Conservation (phyloP, 805 yeast species). For the Metschnikowia kofuensis region DNA sequence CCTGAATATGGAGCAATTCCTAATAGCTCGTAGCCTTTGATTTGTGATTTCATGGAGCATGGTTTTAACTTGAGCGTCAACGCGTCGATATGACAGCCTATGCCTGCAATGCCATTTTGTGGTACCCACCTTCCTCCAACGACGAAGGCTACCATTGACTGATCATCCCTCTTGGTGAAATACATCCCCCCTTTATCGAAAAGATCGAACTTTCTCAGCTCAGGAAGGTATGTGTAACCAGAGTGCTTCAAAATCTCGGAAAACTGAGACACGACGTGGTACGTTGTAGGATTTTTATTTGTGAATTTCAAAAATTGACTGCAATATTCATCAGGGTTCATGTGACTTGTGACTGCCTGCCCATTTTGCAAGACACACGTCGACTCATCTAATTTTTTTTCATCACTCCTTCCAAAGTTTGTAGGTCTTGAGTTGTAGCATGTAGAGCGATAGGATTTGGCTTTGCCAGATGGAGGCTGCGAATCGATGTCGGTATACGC, state of each 20-base stretch:
- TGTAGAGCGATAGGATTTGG: not conserved
- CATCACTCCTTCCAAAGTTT: not conserved
- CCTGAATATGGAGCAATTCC: conserved; percentile 45
- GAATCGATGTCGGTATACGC: conserved; percentile 1
- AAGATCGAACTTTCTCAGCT: conserved; percentile 16
- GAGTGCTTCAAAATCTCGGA: conserved; percentile 20
- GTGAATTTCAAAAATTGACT: conserved; percentile 29
- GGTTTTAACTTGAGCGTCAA: conserved; percentile 37
- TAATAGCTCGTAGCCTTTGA: conserved; percentile 33
- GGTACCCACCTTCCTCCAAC: conserved; percentile 39
- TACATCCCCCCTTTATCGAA: conserved; percentile 20
- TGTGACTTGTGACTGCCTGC: not conserved
- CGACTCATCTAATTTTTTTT: not conserved
- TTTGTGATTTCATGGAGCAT: conserved; percentile 17
- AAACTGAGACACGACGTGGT: conserved; percentile 31
- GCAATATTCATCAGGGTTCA: conserved; percentile 18
- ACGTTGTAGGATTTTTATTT: conserved; percentile 40
- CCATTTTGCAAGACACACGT: no score
- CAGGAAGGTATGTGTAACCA: conserved; percentile 30
- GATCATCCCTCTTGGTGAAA: conserved; percentile 31
- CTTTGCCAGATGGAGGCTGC: not conserved
- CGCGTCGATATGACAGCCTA: conserved; percentile 38
- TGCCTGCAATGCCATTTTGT: conserved; percentile 24
- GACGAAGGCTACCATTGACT: conserved; percentile 35
- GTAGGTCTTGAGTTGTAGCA: not conserved